phyloP scores from a whole-genome alignment of 2,329 filamentous ascomycete species.

The Trichoderma cornu-damae region DNA sequence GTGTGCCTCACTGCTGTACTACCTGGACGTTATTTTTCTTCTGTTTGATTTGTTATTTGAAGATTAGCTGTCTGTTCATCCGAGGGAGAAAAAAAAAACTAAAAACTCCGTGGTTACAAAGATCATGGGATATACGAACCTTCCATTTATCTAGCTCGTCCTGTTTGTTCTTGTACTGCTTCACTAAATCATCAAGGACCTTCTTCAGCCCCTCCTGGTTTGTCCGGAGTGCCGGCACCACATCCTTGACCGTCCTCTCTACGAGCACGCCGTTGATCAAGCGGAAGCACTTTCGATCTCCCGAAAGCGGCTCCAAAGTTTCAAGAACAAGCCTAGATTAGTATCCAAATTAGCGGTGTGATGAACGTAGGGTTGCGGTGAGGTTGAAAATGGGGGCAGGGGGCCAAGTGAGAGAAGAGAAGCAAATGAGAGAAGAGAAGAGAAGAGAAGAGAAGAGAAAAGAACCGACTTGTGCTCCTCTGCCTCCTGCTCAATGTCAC shows the following conservation, averaged over 20 bases:
- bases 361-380: slow-evolving; percentile 33
- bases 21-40: slow-evolving; percentile 89
- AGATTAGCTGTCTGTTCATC: slow-evolving; percentile 19
- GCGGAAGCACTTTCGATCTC: slow-evolving; percentile 92
- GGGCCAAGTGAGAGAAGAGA: not conserved
- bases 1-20: slow-evolving; percentile 61
- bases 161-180: slow-evolving; percentile 94
- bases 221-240: slow-evolving; percentile 83
- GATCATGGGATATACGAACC: slow-evolving; percentile 49
- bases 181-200: slow-evolving; percentile 87
- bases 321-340: slow-evolving; percentile 78
- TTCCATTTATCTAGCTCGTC: slow-evolving; percentile 98
- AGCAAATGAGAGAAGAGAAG: not conserved
- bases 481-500: slow-evolving; percentile 92
- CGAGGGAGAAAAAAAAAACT: too few relatives aligned
- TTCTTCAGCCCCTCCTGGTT: slow-evolving; percentile 93
- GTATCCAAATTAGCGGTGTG: slow-evolving; percentile 25
- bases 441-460: not conserved
- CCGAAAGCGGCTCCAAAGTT: slow-evolving; percentile 75
- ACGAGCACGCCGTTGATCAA: slow-evolving; percentile 97
- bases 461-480: slow-evolving; percentile 90
- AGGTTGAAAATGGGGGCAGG: slow-evolving; percentile 23
- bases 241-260: slow-evolving; percentile 88
- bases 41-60: slow-evolving; percentile 41
- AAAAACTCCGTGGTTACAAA: not conserved